Base-by-base conservation (phyloP, 1,139 yeast genomes). In the Scheffersomyces segobiensis region DNA sequence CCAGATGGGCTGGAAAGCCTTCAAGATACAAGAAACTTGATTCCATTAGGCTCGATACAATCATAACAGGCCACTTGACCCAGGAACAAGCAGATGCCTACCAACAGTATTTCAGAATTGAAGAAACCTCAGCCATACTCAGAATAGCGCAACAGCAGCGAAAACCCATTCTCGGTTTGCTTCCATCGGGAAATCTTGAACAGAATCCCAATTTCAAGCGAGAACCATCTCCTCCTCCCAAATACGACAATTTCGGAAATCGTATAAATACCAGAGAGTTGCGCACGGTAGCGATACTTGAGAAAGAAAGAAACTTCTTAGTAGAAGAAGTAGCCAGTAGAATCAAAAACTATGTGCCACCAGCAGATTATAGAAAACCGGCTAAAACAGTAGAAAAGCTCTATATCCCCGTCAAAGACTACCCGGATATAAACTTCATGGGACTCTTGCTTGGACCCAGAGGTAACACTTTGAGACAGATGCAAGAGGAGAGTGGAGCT, bases 361-460 rank as follows among this genome's bases (percentile, higher is more conserved):
- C 99, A 0, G 77, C 80, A 19, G 96, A 90, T 69, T 93, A 91
- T 72, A 81, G 88, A 58, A 92, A 91, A 48, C 88, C 90, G 7
- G 71, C 75, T 3, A 87, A 85, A 65, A 87, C 93, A 4, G 82
- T 83, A 56, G 97, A 93, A 65, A 95, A 93, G 73, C 82, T 92
- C 56, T 93, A 86, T 70, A 85, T 96, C 20, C 98, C 99, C 0
- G 90, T 86, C 1, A 84, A 87, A 55, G 96, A 93, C 61, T 89
- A 92, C 72, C 98, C 98, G 0, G 96, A 90, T 56, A 88, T 95
- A 65, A 96, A 96, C 75, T 93, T 93, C 69, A 91, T 95, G 57
- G 99, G 99, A 0, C 81, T 91, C 56, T 77, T 96, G 49, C 76
- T 96, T 57, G 99, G 99, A 0, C 99, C 99, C 46, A 87, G 99